Percentiles rank a stretch among this genome's conserved stretches.
These are phyloP conservation scores for Fusarium sp. DNA, from an alignment of 2,329 filamentous ascomycete species.

Conservation along the genomic window DNA sequence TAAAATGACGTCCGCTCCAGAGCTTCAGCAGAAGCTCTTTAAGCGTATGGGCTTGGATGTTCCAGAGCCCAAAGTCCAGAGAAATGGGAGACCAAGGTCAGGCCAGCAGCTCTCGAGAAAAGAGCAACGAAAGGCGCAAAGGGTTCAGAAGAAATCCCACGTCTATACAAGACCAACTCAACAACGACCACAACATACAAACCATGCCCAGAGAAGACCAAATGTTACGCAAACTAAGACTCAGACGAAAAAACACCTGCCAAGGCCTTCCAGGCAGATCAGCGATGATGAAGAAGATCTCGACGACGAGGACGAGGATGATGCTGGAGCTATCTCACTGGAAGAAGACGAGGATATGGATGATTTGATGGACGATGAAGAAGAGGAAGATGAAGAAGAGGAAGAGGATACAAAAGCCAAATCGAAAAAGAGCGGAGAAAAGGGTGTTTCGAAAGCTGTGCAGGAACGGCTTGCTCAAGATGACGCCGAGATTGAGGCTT, in stretches of 20 bases:
- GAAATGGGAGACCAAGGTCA: slow-evolving; percentile 23
- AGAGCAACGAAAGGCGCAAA: slow-evolving; percentile 74
- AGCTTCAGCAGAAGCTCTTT: slow-evolving; percentile 53
- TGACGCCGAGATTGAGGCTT: slow-evolving; percentile 85
- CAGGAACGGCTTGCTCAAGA: slow-evolving; percentile 77
- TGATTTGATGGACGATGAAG: slow-evolving; percentile 35
- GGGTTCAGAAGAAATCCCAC: slow-evolving; percentile 68
- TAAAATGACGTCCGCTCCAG: slow-evolving; percentile 42
- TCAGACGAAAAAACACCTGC: not conserved
- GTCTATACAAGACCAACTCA: slow-evolving; percentile 40
- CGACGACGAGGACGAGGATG: slow-evolving; percentile 8
- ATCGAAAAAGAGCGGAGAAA: slow-evolving; percentile 42
- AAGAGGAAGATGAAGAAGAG: slow-evolving; percentile 33
- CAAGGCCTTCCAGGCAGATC: slow-evolving; percentile 4
- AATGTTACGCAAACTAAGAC: not conserved
- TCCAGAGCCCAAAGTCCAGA: slow-evolving; percentile 34
- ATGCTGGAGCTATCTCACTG: slow-evolving; percentile 11
- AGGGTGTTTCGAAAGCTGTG: slow-evolving; percentile 31
- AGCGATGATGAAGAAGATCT: slow-evolving; percentile 35
- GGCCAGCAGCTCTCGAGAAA: slow-evolving; percentile 59
- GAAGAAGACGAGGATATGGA: slow-evolving; percentile 45
- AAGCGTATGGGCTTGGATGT: slow-evolving; percentile 51
- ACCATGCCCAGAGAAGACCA: slow-evolving; percentile 8
- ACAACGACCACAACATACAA: slow-evolving; percentile 10
- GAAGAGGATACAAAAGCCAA: slow-evolving; percentile 43